Percentiles rank a stretch among this genome's conserved stretches.
Conservation (phyloP, 768 basidiomycete species). For the Cubamyces lactineus region DNA sequence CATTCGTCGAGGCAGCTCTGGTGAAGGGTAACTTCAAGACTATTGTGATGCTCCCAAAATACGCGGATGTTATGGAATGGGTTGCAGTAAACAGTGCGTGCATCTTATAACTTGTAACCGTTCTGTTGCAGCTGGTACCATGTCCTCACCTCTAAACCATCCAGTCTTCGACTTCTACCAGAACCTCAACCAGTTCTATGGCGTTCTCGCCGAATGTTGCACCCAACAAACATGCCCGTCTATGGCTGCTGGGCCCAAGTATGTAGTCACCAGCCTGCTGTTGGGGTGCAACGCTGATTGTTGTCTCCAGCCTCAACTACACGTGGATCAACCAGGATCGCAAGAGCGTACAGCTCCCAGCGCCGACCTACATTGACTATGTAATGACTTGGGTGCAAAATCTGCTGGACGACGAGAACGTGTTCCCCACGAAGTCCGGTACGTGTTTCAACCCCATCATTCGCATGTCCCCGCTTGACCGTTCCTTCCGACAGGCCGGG, state of each 20-base stretch:
- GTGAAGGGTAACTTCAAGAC: slow-evolving; percentile 99
- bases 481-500: slow-evolving; percentile 57
- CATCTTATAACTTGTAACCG: neutral
- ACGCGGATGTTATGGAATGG: slow-evolving; percentile 96
- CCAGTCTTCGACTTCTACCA: slow-evolving; percentile 97
- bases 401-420: slow-evolving; percentile 89
- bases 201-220: slow-evolving; percentile 90
- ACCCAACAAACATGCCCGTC: slow-evolving; percentile 87
- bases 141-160: neutral
- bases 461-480: neutral
- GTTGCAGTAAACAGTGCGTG: slow-evolving; percentile 89
- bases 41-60: slow-evolving; percentile 95
- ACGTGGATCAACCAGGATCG: slow-evolving; percentile 93
- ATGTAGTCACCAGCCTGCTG: slow-evolving; percentile 35
- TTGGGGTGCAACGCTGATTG: neutral
- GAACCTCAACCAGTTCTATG: slow-evolving; percentile 97
- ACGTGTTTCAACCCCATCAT: slow-evolving; percentile 30
- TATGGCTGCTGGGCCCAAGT: slow-evolving; percentile 91
- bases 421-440: slow-evolving; percentile 97
- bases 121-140: neutral
- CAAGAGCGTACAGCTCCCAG: slow-evolving; percentile 84
- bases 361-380: slow-evolving; percentile 96
- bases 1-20: slow-evolving; percentile 92
- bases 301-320: slow-evolving; percentile 73
- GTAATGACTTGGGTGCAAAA: slow-evolving; percentile 98